Conservation (phyloP, 2,329 filamentous ascomycete species). For the Xylariaceae sp. region DNA sequence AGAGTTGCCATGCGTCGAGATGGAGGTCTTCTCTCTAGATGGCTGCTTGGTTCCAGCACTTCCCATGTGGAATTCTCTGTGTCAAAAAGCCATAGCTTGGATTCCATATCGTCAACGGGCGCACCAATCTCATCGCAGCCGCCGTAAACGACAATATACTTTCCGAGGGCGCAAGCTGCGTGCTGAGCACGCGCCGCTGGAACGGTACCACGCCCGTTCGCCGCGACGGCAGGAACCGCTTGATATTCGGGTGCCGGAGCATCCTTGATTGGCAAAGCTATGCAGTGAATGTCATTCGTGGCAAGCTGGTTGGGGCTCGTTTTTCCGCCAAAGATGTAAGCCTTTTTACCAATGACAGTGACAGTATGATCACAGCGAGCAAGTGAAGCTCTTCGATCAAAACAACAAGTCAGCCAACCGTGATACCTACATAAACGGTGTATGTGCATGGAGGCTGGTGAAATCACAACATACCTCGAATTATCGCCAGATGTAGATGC, state of each 20-base stretch:
- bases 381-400: conserved; percentile 46
- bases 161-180: conserved; percentile 45
- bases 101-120: conserved; percentile 42
- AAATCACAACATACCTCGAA: conserved; percentile 35
- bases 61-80: conserved; percentile 45
- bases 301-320: conserved; percentile 48
- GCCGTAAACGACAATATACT: conserved; percentile 46
- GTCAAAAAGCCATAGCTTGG: conserved; percentile 49
- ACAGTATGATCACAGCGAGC: conserved; percentile 58
- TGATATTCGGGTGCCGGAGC: conserved; percentile 44
- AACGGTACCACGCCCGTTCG: conserved; percentile 37
- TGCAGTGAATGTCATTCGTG: conserved; percentile 57
- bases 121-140: conserved; percentile 42
- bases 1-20: conserved; percentile 44
- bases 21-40: conserved; percentile 41
- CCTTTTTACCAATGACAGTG: conserved; percentile 58
- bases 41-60: conserved; percentile 39
- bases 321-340: conserved; percentile 63
- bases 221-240: conserved; percentile 42
- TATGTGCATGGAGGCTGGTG: no score
- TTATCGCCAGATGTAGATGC: conserved; percentile 43
- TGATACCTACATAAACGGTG: neutral
- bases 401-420: conserved; percentile 4
- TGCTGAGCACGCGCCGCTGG: conserved; percentile 46
- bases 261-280: conserved; percentile 56